phyloP scores from a whole-genome alignment of 139 green algal genomes.

The Volvox reticuliferus region DNA sequence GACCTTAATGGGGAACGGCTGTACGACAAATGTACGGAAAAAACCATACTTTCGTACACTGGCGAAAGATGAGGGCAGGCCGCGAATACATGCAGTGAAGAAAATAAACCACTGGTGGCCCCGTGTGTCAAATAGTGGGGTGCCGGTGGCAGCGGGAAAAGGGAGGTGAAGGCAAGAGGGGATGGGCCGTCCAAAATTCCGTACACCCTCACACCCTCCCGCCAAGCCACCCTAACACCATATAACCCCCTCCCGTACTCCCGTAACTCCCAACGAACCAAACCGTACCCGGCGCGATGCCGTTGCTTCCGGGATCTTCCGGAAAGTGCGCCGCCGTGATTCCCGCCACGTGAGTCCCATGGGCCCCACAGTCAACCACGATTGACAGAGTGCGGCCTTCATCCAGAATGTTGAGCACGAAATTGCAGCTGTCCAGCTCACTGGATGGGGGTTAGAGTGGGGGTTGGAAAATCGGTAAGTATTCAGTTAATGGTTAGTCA shows the following conservation, averaged over 20 bases:
- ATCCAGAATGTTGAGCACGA: constrained; percentile 88
- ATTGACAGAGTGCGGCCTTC: constrained; percentile 81
- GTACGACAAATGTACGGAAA: no score
- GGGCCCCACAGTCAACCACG: constrained; percentile 85
- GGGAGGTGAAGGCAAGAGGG: no score
- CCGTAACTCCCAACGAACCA: background rate
- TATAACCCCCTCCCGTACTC: background rate
- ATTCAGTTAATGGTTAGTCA: no score
- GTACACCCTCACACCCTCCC: background rate
- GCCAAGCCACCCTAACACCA: background rate
- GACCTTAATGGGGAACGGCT: no score
- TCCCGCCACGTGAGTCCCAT: constrained; percentile 93
- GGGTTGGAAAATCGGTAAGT: no score
- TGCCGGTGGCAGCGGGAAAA: no score
- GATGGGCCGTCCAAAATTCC: background rate
- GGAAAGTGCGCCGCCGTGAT: constrained; percentile 91
- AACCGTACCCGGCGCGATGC: constrained; percentile 81
- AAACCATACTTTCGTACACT: no score
- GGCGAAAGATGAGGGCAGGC: no score
- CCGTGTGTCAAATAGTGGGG: no score
- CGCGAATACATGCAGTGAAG: no score
- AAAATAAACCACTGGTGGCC: no score
- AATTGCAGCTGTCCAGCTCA: constrained; percentile 85
- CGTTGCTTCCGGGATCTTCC: constrained; percentile 84
- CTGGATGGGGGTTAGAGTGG: constrained; percentile 52